Evolutionary conservation across 2,329 filamentous ascomycete genomes (phyloP).

Genomic region (Beauveria medogensis): DNA sequence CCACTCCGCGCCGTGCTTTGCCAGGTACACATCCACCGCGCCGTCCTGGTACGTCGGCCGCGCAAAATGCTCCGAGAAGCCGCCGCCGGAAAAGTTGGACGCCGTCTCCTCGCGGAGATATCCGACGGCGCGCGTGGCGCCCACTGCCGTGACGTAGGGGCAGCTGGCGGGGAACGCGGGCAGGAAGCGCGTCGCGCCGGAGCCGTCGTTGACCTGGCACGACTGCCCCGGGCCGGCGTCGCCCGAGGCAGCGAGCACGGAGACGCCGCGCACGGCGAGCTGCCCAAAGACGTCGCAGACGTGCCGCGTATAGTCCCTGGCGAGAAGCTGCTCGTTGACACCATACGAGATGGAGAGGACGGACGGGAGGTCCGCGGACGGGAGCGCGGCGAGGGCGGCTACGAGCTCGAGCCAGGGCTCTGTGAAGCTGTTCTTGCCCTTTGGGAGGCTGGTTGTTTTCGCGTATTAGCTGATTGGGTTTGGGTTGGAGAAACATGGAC

Average conservation of each 20-base stretch:
- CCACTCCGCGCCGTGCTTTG: slow-evolving; percentile 39
- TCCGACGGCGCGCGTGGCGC: slow-evolving; percentile 38
- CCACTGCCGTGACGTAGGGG: slow-evolving; percentile 56
- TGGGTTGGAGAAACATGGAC: neutral
- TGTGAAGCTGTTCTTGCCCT: slow-evolving; percentile 32
- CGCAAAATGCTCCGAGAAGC: slow-evolving; percentile 40
- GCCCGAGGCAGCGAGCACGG: slow-evolving; percentile 57
- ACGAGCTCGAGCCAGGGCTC: slow-evolving; percentile 62
- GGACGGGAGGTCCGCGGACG: slow-evolving; percentile 47
- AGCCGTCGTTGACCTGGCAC: slow-evolving; percentile 30
- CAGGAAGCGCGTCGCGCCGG: slow-evolving; percentile 24
- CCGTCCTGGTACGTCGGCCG: slow-evolving; percentile 37
- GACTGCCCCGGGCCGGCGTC: slow-evolving; percentile 37
- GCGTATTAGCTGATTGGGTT: neutral
- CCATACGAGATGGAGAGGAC: slow-evolving; percentile 65
- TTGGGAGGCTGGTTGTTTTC: slow-evolving; percentile 10
- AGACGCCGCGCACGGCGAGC: slow-evolving; percentile 57
- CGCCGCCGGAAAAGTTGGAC: slow-evolving; percentile 43
- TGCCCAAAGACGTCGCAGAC: slow-evolving; percentile 52
- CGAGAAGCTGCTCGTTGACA: slow-evolving; percentile 58
- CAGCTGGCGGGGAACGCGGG: slow-evolving; percentile 33
- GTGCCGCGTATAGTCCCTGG: slow-evolving; percentile 44
- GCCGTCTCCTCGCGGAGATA: slow-evolving; percentile 41
- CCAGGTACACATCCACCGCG: slow-evolving; percentile 38
- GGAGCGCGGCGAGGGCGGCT: slow-evolving; percentile 47